Conservation (phyloP, 148 eudicot genomes). For the Vaccinium corymbosum region DNA sequence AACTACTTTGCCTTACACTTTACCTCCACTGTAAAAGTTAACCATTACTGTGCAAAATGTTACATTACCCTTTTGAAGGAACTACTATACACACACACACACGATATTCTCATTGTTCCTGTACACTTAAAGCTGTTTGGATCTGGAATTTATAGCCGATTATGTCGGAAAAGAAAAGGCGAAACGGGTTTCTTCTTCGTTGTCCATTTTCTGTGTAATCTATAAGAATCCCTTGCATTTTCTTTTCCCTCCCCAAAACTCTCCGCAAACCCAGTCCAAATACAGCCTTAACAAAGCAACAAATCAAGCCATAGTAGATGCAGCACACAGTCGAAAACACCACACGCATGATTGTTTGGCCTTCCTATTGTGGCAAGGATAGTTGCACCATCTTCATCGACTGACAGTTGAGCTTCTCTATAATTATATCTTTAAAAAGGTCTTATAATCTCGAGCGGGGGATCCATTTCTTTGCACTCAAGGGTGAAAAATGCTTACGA, state of each 20-base stretch:
- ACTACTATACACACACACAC: conserved; percentile 1
- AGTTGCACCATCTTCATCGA: neutral
- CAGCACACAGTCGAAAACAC: neutral
- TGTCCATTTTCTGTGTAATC: neutral
- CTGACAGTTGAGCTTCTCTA: neutral
- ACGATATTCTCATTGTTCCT: neutral
- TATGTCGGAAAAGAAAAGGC: neutral
- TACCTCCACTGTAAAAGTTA: too few species aligned
- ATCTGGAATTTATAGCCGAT: neutral
- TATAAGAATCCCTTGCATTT: neutral
- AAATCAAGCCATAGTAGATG: neutral
- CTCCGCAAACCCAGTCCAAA: neutral
- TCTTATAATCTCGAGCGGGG: conserved; percentile 35
- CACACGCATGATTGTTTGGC: neutral
- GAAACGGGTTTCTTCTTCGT: neutral
- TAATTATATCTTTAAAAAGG: neutral
- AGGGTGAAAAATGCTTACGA: conserved; percentile 26
- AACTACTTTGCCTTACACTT: too few species aligned
- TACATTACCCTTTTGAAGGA: neutral
- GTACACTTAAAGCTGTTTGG: neutral
- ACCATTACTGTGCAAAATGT: too few species aligned
- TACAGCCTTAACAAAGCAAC: neutral
- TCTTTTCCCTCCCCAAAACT: neutral
- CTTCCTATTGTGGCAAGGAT: neutral
- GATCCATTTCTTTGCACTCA: conserved; percentile 27